These are phyloP conservation scores for Lunasporangiospora selenospora DNA, from an alignment of 192 early-diverging fungal genomes.

Conservation along the genomic window DNA sequence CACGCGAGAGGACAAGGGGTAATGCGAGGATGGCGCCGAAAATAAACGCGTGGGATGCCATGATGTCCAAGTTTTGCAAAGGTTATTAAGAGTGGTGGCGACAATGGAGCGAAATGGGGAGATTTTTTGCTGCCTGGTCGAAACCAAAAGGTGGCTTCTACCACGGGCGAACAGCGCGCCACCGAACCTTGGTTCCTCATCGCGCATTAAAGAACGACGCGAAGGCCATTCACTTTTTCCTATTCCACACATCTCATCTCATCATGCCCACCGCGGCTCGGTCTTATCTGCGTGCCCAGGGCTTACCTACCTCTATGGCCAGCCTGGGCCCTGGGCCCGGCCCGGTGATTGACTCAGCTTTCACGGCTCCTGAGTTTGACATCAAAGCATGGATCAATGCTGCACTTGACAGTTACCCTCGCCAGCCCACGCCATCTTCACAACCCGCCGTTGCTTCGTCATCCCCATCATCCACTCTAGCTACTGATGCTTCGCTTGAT, in stretches of 20 bases:
- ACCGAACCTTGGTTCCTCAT: too few relatives aligned
- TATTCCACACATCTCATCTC: neutral
- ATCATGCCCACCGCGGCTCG: slow-evolving; percentile 33
- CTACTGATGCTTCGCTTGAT: slow-evolving; percentile 24
- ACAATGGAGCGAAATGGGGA: too few relatives aligned
- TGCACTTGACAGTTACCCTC: slow-evolving; percentile 36
- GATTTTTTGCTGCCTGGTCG: too few relatives aligned
- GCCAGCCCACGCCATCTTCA: slow-evolving; percentile 3
- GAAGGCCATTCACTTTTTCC: too few relatives aligned
- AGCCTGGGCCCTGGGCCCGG: neutral
- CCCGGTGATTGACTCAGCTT: slow-evolving; percentile 24
- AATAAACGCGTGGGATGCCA: too few relatives aligned
- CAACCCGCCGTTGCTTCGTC: neutral
- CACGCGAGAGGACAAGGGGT: too few relatives aligned
- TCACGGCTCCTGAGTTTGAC: slow-evolving; percentile 58
- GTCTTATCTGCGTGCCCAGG: slow-evolving; percentile 8
- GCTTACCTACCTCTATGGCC: slow-evolving; percentile 7
- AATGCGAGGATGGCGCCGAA: too few relatives aligned
- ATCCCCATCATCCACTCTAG: slow-evolving; percentile 1
- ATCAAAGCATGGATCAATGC: slow-evolving; percentile 74
- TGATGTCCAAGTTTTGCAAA: too few relatives aligned
- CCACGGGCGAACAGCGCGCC: too few relatives aligned
- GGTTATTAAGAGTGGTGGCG: too few relatives aligned
- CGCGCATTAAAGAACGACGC: too few relatives aligned
- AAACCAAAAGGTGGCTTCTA: too few relatives aligned